Evolutionary conservation across 2,329 filamentous ascomycete genomes (phyloP).

Genomic region (Rhinocladiella similis): DNA sequence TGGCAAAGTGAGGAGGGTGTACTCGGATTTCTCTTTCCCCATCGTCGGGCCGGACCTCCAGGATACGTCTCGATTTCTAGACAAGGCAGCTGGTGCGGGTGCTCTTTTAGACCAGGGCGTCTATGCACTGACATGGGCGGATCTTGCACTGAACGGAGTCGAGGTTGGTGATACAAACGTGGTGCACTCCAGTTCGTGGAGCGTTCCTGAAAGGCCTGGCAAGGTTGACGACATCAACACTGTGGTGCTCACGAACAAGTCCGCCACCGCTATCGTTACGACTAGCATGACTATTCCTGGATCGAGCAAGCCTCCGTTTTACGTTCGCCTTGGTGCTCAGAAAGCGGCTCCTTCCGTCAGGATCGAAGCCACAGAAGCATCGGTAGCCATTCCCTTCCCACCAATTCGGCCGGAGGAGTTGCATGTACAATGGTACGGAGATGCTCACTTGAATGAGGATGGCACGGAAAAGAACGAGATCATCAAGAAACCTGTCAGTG

Average conservation of each 20-base stretch:
- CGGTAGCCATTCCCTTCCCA: conserved; percentile 33
- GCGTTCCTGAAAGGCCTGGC: conserved; percentile 22
- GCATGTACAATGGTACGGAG: conserved; percentile 31
- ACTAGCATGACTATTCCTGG: conserved; percentile 33
- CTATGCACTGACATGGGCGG: conserved; percentile 78
- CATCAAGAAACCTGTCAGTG: conserved; percentile 29
- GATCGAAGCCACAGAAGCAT: conserved; percentile 32
- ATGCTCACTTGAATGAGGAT: conserved; percentile 28
- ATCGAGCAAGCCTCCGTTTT: conserved; percentile 31
- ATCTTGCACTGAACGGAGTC: conserved; percentile 56
- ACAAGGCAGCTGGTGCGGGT: conserved; percentile 77
- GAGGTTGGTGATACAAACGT: conserved; percentile 23
- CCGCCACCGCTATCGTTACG: conserved; percentile 27
- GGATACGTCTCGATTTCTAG: conserved; percentile 70
- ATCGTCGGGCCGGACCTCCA: conserved; percentile 29
- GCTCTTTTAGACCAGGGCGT: conserved; percentile 81
- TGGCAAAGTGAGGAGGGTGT: conserved; percentile 54
- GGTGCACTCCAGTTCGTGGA: conserved; percentile 27
- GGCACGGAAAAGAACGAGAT: conserved; percentile 32
- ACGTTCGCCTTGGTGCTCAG: conserved; percentile 29
- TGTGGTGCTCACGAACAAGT: conserved; percentile 24
- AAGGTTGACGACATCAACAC: conserved; percentile 34
- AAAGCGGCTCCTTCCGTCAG: conserved; percentile 29
- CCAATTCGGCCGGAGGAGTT: conserved; percentile 33
- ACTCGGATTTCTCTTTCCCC: conserved; percentile 32